A percentile compares a stretch with the other conserved stretches of the same genome.
Conservation (phyloP, 176 grass and related monocot genomes). For the Zizania latifolia region DNA sequence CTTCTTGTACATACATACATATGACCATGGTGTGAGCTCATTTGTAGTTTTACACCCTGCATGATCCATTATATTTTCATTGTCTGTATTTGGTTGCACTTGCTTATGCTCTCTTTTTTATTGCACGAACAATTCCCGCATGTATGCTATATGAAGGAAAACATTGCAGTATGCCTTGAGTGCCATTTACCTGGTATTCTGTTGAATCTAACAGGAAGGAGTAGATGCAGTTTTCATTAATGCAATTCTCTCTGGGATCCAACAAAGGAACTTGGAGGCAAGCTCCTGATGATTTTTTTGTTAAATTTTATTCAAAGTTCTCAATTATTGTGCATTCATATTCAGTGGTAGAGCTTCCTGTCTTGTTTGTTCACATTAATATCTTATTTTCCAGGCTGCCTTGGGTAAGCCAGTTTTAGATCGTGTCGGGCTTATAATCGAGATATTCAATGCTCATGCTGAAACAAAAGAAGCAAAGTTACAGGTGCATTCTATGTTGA, state of each 20-base stretch:
- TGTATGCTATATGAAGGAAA: slow-evolving; percentile 13
- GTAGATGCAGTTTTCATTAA: slow-evolving; percentile 94
- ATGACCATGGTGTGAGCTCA: neutral
- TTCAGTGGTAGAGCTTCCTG: neutral
- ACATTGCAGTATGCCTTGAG: neutral
- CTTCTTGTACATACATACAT: slow-evolving; percentile 21
- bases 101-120: neutral
- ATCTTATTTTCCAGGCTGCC: slow-evolving; percentile 46
- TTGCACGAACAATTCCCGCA: neutral
- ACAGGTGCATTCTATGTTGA: slow-evolving; percentile 50
- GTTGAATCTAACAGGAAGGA: slow-evolving; percentile 46
- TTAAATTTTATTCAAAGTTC: slow-evolving; percentile 3
- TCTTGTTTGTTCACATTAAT: slow-evolving; percentile 12
- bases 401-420: slow-evolving; percentile 82
- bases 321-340: neutral
- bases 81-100: neutral
- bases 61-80: neutral
- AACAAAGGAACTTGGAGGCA: slow-evolving; percentile 94
- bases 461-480: slow-evolving; percentile 97
- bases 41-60: neutral
- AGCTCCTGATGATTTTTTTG: neutral
- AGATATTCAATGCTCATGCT: slow-evolving; percentile 98
- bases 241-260: slow-evolving; percentile 81
- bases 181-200: slow-evolving; percentile 2
- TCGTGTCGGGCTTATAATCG: slow-evolving; percentile 89